These are phyloP conservation scores for Microdochium nivale DNA, from an alignment of 2,329 filamentous ascomycete genomes.

Conservation along the genomic window DNA sequence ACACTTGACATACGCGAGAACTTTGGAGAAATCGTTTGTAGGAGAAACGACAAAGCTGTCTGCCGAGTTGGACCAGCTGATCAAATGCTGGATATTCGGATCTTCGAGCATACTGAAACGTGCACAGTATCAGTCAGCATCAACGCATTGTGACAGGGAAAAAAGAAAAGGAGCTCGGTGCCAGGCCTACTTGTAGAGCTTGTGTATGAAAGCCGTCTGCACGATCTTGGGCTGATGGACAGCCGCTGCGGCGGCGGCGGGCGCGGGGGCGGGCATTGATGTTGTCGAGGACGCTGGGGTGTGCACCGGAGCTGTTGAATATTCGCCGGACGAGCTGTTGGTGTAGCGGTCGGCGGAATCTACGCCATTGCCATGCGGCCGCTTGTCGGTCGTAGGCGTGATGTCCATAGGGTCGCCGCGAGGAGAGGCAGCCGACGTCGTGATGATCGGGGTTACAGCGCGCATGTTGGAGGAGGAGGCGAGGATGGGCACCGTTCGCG, in stretches of 20 bases:
- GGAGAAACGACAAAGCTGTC: conserved; percentile 99
- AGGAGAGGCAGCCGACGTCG: not conserved
- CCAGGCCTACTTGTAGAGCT: conserved; percentile 80
- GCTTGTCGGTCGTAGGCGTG: not conserved
- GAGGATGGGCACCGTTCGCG: not conserved
- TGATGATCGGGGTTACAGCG: not conserved
- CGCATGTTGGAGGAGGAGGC: not conserved
- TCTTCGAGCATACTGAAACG: conserved; percentile 85
- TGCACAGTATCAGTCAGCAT: conserved; percentile 2
- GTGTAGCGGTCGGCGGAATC: not conserved
- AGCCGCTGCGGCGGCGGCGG: conserved; percentile 56
- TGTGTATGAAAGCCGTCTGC: conserved; percentile 97
- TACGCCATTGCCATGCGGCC: not conserved
- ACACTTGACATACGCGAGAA: conserved; percentile 68
- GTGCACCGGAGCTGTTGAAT: not conserved
- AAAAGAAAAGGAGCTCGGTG: conserved; percentile 1
- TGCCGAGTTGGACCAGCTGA: conserved; percentile 88
- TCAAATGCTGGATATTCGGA: conserved; percentile 83
- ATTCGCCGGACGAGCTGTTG: not conserved
- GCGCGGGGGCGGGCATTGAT: conserved; percentile 25
- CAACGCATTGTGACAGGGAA: not conserved
- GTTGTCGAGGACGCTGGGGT: not conserved
- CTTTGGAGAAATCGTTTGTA: conserved; percentile 94
- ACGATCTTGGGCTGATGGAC: conserved; percentile 95
- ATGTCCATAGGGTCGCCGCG: not conserved